These are phyloP conservation scores for Eucalyptus sp. DNA, from an alignment of 345 rosid species.

Conservation along the genomic window DNA sequence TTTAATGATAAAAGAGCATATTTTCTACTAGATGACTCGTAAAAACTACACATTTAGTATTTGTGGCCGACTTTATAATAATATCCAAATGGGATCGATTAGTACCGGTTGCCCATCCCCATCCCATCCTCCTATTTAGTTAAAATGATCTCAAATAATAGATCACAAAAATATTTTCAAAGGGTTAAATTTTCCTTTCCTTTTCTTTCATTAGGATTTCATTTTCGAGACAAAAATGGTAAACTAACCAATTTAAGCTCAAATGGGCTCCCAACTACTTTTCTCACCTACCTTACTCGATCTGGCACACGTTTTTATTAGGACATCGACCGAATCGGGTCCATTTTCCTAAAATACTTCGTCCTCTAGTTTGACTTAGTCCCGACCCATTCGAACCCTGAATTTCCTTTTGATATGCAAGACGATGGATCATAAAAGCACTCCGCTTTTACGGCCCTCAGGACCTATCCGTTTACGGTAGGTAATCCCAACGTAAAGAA, in stretches of 20 bases:
- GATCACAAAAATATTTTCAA: neutral
- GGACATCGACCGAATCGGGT: neutral
- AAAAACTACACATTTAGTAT: neutral
- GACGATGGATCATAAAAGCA: neutral
- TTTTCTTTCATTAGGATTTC: neutral
- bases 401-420: neutral
- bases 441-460: too few species aligned
- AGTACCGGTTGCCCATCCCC: neutral
- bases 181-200: neutral
- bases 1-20: neutral
- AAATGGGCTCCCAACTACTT: neutral
- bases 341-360: neutral
- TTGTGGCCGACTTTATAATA: neutral
- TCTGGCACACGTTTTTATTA: rapidly evolving
- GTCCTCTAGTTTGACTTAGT: neutral
- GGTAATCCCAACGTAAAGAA: too few species aligned
- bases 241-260: neutral
- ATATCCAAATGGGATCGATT: neutral
- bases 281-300: neutral
- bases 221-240: neutral
- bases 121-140: rapidly evolving
- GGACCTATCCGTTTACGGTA: too few species aligned
- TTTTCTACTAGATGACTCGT: neutral
- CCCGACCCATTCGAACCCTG: neutral
- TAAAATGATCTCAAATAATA: neutral